These are phyloP conservation scores for Phytophthora pinifolia DNA, from an alignment of 352 stramenopile species.

Conservation along the genomic window DNA sequence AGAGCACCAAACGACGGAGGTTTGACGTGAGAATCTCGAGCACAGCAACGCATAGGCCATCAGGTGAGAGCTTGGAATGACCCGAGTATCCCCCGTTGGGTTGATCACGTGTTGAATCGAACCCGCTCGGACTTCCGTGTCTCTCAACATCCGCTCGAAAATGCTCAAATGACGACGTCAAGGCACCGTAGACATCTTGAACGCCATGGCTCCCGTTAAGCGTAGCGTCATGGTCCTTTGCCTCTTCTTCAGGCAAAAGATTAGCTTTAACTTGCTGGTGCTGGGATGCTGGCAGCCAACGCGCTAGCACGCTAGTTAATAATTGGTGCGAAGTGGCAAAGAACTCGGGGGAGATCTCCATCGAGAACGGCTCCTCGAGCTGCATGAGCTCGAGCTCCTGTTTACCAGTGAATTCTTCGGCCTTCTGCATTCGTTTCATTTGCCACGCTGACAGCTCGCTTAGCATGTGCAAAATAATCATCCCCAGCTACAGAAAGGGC, in stretches of 20 bases:
- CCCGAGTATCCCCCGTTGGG: constrained; percentile 1
- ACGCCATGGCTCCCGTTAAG: constrained; percentile 7
- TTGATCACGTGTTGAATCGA: constrained; percentile 5
- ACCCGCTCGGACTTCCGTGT: background rate
- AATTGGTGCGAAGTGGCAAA: constrained; percentile 74
- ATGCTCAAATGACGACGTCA: constrained; percentile 23
- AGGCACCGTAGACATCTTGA: constrained; percentile 28
- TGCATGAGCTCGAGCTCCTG: constrained; percentile 70
- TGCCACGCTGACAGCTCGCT: constrained; percentile 84
- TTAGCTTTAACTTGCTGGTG: constrained; percentile 6
- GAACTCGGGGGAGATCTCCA: constrained; percentile 78
- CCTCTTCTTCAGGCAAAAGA: constrained; percentile 20
- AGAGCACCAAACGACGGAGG: constrained; percentile 79
- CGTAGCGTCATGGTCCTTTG: constrained; percentile 14
- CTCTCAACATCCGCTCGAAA: constrained; percentile 14
- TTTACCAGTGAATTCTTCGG: constrained; percentile 74
- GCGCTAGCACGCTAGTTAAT: constrained; percentile 53
- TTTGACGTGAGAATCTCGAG: constrained; percentile 81
- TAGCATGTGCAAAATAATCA: constrained; percentile 71
- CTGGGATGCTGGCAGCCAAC: constrained; percentile 47
- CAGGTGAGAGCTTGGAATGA: constrained; percentile 41
- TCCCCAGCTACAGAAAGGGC: constrained; percentile 49
- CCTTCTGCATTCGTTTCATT: constrained; percentile 90
- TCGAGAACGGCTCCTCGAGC: constrained; percentile 80
- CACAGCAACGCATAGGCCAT: constrained; percentile 68